Percentiles rank a stretch among this genome's conserved stretches.
phyloP scores from a whole-genome alignment of 2,329 filamentous ascomycete species.

The Ophiostoma australiae region DNA sequence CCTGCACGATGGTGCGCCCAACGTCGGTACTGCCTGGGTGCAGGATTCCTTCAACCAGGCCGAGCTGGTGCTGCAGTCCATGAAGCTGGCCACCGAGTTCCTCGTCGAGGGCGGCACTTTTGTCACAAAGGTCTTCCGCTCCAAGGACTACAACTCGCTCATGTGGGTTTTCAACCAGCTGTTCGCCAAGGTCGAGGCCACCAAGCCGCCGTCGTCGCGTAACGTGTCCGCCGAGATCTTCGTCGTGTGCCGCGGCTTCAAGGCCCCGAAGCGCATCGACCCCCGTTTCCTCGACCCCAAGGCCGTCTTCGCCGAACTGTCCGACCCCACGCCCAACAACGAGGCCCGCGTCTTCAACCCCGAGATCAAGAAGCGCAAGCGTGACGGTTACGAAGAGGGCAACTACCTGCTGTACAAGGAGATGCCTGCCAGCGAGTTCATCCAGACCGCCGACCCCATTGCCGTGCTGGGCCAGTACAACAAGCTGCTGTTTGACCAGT shows the following conservation, averaged over 20 bases:
- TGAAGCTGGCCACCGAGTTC: slow-evolving; percentile 94
- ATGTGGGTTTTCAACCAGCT: slow-evolving; percentile 98
- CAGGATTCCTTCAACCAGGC: slow-evolving; percentile 98
- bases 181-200: slow-evolving; percentile 91
- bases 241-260: slow-evolving; percentile 92
- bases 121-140: slow-evolving; percentile 95
- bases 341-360: slow-evolving; percentile 98
- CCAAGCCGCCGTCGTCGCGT: slow-evolving; percentile 90
- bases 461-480: slow-evolving; percentile 84
- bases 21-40: slow-evolving; percentile 95
- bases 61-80: slow-evolving; percentile 79
- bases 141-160: slow-evolving; percentile 92
- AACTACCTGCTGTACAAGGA: slow-evolving; percentile 93
- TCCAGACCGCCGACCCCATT: slow-evolving; percentile 89
- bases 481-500: slow-evolving; percentile 74
- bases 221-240: slow-evolving; percentile 98
- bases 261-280: slow-evolving; percentile 89
- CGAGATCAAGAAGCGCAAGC: slow-evolving; percentile 93
- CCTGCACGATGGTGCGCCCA: slow-evolving; percentile 93
- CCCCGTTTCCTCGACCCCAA: slow-evolving; percentile 86
- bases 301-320: slow-evolving; percentile 88
- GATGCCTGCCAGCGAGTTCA: slow-evolving; percentile 81
- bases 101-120: slow-evolving; percentile 84
- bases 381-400: slow-evolving; percentile 95
- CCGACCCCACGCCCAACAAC: slow-evolving; percentile 81